Evolutionary conservation across 116 monocot species (phyloP), one percentile per base, ranked within the genome.

Genomic region (Zostera marina): DNA sequence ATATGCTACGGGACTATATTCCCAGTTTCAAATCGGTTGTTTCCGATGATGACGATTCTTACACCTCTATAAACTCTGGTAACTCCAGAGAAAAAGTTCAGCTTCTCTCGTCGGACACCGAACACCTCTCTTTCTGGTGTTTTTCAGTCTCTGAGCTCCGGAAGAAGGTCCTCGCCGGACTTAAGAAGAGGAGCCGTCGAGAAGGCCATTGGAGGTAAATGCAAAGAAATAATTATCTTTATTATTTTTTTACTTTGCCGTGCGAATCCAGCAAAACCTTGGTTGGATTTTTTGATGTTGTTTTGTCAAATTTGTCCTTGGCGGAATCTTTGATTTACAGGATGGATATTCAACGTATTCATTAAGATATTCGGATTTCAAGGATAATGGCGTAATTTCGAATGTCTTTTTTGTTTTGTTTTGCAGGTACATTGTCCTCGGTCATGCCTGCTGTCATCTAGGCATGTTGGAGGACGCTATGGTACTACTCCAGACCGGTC

Each of bases 381-480:
- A 9, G 47, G 47, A 12, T 61, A 0, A 8, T 61, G 19, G 8
- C 12, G 38, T 61, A 2, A 24, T 61, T 32, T 32, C 32, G 5
- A 32, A 2, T 32, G 32, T 61, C 16, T 4, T 19, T 17, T 47
- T 51, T 7, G 6, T 73, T 61, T 32, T 4, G 25, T 17, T 47
- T 51, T 7, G 6, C 75, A 98, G 98, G 80, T 98, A 90, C 70
- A 62, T 79, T 61, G 76, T 86, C 2, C 58, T 98, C 54, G 98
- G 98, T 41, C 86, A 86, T 25, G 90, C 98, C 1, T 90, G 86
- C 74, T 74, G 47, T 73, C 90, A 98, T 68, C 76, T 98, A 0
- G 98, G 98, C 24, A 68, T 98, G 46, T 74, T 98, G 78, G 98
- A 89, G 64, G 98, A 98, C 67, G 98, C 86, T 25, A 72, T 98